Conservation (phyloP, 305 asterid genomes). For the Fraxinus sp. region DNA sequence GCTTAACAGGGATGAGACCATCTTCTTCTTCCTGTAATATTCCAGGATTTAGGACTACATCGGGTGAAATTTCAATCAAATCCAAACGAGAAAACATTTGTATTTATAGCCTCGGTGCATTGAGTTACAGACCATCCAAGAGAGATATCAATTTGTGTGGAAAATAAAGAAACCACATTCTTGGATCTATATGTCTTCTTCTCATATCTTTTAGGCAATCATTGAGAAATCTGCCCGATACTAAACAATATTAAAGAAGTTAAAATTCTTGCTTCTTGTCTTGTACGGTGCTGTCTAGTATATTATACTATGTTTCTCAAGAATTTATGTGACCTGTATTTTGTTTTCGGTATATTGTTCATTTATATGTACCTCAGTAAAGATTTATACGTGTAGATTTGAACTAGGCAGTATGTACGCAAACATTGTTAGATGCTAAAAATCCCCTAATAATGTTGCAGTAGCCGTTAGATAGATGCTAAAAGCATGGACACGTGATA, state of each 20-base stretch:
- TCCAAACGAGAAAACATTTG: constrained; percentile 61
- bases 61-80: constrained; percentile 67
- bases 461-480: not conserved
- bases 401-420: not conserved
- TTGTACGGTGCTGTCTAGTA: not conserved
- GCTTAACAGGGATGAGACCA: constrained; percentile 32
- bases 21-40: constrained; percentile 47
- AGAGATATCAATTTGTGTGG: constrained; percentile 61
- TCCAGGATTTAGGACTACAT: constrained; percentile 59
- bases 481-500: too few relatives aligned
- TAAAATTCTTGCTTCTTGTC: not conserved
- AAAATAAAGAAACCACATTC: constrained; percentile 24
- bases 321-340: constrained; percentile 15
- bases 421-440: not conserved
- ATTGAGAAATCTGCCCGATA: not conserved
- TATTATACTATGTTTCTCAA: not conserved
- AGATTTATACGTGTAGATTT: constrained; percentile 22
- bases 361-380: not conserved
- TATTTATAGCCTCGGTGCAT: constrained; percentile 67
- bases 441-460: not conserved
- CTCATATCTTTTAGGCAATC: not conserved
- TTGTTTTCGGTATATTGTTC: constrained; percentile 1
- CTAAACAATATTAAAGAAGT: not conserved
- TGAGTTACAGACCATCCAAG: constrained; percentile 73
- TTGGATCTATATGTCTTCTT: not conserved